Conservation (phyloP, 2,329 filamentous ascomycete species). For the Dactylellina drechsleri region DNA sequence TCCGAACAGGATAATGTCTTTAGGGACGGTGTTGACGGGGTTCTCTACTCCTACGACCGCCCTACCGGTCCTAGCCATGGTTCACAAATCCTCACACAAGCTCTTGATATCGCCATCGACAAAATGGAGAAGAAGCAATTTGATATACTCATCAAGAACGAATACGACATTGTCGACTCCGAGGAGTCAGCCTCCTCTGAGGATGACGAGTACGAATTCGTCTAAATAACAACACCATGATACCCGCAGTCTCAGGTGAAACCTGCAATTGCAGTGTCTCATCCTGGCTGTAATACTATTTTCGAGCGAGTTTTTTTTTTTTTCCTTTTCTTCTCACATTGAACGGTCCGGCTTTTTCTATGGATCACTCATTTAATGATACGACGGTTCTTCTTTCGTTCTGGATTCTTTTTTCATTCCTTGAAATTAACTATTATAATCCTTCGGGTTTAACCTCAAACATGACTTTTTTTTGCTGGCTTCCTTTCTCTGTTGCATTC, state of each 20-base stretch:
- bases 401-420: not conserved
- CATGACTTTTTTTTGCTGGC: constrained; percentile 4
- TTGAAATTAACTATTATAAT: not conserved
- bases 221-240: constrained; percentile 23
- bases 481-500: constrained; percentile 25
- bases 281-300: constrained; percentile 6
- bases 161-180: constrained; percentile 58
- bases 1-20: constrained; percentile 55
- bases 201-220: constrained; percentile 54
- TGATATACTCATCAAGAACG: constrained; percentile 58
- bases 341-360: not conserved
- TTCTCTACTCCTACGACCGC: constrained; percentile 58
- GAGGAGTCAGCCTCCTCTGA: constrained; percentile 53
- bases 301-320: constrained; percentile 18
- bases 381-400: constrained; percentile 4
- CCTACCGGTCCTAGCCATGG: constrained; percentile 54
- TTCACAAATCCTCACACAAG: constrained; percentile 56
- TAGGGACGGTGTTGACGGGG: constrained; percentile 55
- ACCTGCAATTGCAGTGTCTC: not conserved
- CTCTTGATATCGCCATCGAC: constrained; percentile 57
- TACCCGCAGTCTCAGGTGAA: not conserved
- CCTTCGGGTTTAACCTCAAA: not conserved
- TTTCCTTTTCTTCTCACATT: not conserved
- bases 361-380: constrained; percentile 12
- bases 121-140: constrained; percentile 58